Evolutionary conservation across 129 eudicot genomes (phyloP).

Genomic region (Lactuca saligna): DNA sequence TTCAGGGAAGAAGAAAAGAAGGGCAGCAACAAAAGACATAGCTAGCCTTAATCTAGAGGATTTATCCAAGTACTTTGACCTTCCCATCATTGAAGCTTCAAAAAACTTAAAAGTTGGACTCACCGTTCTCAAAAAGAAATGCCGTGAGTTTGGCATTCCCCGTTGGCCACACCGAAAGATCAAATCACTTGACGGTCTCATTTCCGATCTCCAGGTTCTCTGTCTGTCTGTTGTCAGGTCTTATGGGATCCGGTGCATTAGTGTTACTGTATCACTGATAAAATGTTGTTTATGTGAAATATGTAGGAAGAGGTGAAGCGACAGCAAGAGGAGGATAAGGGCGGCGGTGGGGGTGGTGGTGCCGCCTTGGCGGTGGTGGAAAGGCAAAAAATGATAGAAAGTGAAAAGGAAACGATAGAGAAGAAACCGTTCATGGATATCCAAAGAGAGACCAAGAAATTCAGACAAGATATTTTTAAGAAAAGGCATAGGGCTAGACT

Average conservation of each 20-base stretch:
- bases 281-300: neutral
- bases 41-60: constrained; percentile 53
- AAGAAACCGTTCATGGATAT: constrained; percentile 55
- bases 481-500: constrained; percentile 58
- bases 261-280: constrained; percentile 1
- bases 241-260: constrained; percentile 6
- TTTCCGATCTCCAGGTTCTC: constrained; percentile 54
- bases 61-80: constrained; percentile 49
- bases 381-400: constrained; percentile 55
- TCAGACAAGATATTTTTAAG: constrained; percentile 62
- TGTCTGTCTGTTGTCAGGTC: neutral
- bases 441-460: constrained; percentile 57
- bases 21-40: constrained; percentile 48
- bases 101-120: constrained; percentile 51
- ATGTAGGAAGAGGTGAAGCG: constrained; percentile 45
- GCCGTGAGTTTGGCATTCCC: constrained; percentile 64
- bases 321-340: constrained; percentile 44
- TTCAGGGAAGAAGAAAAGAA: constrained; percentile 42
- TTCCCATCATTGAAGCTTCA: constrained; percentile 55
- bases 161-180: constrained; percentile 70
- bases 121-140: constrained; percentile 57
- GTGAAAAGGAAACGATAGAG: constrained; percentile 49
- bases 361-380: constrained; percentile 47
- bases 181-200: constrained; percentile 57
- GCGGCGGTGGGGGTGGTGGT: neutral